Conservation (phyloP, 2,329 filamentous ascomycete species). For the Hypoxylon sp. region DNA sequence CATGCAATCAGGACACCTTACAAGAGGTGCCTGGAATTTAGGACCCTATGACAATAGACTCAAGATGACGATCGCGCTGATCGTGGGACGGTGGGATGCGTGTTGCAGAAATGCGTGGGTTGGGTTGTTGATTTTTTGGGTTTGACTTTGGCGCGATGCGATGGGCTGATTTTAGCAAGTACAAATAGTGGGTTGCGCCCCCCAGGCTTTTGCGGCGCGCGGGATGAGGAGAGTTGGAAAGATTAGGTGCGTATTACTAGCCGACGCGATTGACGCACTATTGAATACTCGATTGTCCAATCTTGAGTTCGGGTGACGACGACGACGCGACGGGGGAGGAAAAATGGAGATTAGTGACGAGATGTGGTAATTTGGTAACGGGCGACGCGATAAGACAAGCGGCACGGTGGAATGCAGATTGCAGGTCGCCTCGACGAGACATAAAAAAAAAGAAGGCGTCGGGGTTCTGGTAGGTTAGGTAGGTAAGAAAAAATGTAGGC, state of each 20-base stretch:
- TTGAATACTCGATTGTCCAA: conserved; percentile 38
- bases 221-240: conserved; percentile 24
- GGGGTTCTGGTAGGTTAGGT: conserved; percentile 30
- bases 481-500: conserved; percentile 15
- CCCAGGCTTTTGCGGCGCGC: conserved; percentile 36
- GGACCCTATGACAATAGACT: conserved; percentile 40
- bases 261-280: conserved; percentile 39
- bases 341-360: conserved; percentile 52
- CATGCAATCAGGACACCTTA: conserved; percentile 47
- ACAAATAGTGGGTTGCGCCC: conserved; percentile 42
- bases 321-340: conserved; percentile 50
- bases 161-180: conserved; percentile 32
- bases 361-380: conserved; percentile 42
- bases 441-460: conserved; percentile 35
- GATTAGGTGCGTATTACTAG: conserved; percentile 39
- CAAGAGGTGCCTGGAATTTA: conserved; percentile 43
- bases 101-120: conserved; percentile 43
- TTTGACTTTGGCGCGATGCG: conserved; percentile 36
- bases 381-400: conserved; percentile 51
- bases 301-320: conserved; percentile 45
- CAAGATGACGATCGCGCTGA: conserved; percentile 53
- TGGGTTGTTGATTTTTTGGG: conserved; percentile 24
- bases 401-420: conserved; percentile 48
- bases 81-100: conserved; percentile 44
- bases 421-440: conserved; percentile 38